Evolutionary conservation across 148 eudicot species (phyloP).

Genomic region (Vaccinium myrtillus): DNA sequence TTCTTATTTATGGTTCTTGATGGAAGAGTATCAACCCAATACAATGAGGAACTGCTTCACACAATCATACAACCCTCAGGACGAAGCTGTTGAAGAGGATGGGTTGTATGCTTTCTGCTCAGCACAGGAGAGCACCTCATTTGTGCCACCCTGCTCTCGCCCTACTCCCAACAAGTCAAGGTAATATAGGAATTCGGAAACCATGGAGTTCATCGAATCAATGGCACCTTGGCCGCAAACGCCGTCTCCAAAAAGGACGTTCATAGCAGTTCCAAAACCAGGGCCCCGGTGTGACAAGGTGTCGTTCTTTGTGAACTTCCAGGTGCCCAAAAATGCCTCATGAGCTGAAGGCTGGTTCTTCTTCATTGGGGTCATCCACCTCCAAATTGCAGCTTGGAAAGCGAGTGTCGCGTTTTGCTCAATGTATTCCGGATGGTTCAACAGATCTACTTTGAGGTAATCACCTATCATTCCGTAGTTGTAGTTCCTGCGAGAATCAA

Average conservation of each 20-base stretch:
- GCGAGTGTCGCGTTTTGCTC: slow-evolving; percentile 93
- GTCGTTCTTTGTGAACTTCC: slow-evolving; percentile 89
- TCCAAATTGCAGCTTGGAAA: slow-evolving; percentile 82
- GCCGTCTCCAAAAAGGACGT: slow-evolving; percentile 69
- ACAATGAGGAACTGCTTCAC: not conserved
- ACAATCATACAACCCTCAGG: slow-evolving; percentile 26
- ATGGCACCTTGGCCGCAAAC: slow-evolving; percentile 78
- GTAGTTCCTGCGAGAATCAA: slow-evolving; percentile 57
- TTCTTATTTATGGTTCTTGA: slow-evolving; percentile 20
- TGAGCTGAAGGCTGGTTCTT: slow-evolving; percentile 90
- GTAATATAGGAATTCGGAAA: slow-evolving; percentile 78
- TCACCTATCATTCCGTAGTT: slow-evolving; percentile 81
- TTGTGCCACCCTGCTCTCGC: slow-evolving; percentile 69
- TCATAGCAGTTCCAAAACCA: slow-evolving; percentile 94
- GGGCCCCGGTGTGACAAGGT: slow-evolving; percentile 69
- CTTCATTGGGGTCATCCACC: slow-evolving; percentile 82
- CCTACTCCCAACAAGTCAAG: slow-evolving; percentile 88
- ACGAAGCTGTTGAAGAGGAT: slow-evolving; percentile 31
- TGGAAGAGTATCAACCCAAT: slow-evolving; percentile 7
- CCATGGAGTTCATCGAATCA: slow-evolving; percentile 64
- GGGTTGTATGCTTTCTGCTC: slow-evolving; percentile 79
- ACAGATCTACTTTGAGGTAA: slow-evolving; percentile 58
- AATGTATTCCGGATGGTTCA: slow-evolving; percentile 86
- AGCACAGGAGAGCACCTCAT: slow-evolving; percentile 68
- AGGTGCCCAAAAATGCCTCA: slow-evolving; percentile 67